Conservation (phyloP, 768 basidiomycete genomes). For the Leccinum disarticulatum region DNA sequence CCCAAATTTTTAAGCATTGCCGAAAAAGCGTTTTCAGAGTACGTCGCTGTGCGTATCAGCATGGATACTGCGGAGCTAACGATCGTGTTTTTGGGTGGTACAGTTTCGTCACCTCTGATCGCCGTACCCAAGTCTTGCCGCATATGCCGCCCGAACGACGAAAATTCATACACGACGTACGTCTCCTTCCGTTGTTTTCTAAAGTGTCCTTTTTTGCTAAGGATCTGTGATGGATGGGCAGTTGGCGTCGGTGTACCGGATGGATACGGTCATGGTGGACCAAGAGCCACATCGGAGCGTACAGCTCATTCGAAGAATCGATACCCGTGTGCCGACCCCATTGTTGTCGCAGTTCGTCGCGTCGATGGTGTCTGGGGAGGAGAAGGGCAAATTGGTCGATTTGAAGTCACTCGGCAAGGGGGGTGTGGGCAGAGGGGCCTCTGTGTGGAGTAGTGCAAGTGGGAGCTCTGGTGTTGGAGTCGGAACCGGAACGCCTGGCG, state of each 20-base stretch:
- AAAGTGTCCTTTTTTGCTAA: background rate
- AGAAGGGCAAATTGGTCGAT: conserved; percentile 62
- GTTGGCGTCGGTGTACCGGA: conserved; percentile 77
- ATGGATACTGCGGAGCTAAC: background rate
- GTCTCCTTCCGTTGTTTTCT: conserved; percentile 22
- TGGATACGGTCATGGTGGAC: conserved; percentile 86
- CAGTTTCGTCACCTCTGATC: conserved; percentile 71
- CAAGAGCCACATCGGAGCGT: conserved; percentile 88
- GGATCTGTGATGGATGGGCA: conserved; percentile 31
- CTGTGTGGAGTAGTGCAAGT: conserved; percentile 1
- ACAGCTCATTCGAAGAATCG: conserved; percentile 77
- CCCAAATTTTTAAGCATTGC: conserved; percentile 70
- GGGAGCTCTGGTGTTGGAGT: background rate
- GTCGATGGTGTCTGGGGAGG: conserved; percentile 34
- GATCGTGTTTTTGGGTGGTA: background rate
- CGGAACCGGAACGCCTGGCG: background rate
- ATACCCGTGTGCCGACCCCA: conserved; percentile 76
- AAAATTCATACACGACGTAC: conserved; percentile 78
- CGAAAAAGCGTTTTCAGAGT: conserved; percentile 84
- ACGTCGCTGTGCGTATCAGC: conserved; percentile 17
- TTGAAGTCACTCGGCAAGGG: conserved; percentile 37
- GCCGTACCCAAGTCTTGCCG: conserved; percentile 70
- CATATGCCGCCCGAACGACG: conserved; percentile 78
- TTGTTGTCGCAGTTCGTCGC: conserved; percentile 53
- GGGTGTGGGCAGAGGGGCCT: background rate